A percentile compares a stretch with the other conserved stretches of the same genome.
Evolutionary conservation across 1,284 basidiomycete genomes (phyloP).

Genomic region (Trametes pubescens): DNA sequence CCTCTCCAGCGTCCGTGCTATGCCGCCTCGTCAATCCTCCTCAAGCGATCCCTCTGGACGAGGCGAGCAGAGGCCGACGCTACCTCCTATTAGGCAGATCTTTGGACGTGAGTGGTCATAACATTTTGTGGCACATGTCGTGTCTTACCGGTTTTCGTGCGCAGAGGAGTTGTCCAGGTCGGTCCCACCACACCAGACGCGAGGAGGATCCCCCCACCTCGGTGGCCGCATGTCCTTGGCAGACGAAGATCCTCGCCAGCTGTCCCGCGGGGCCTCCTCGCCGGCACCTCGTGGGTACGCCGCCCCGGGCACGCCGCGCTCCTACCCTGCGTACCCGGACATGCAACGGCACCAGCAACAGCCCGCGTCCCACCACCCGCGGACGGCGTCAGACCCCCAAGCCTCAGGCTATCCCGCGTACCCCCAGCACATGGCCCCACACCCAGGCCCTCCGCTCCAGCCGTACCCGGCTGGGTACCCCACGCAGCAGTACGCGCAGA

Average conservation of each 20-base stretch:
- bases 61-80: constrained; percentile 63
- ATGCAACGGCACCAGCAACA: constrained; percentile 17
- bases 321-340: constrained; percentile 35
- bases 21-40: constrained; percentile 49
- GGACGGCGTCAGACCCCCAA: constrained; percentile 31
- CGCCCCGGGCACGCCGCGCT: constrained; percentile 25
- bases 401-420: constrained; percentile 23
- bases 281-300: constrained; percentile 24
- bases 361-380: constrained; percentile 27
- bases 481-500: constrained; percentile 30
- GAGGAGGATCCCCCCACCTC: constrained; percentile 38
- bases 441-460: constrained; percentile 11
- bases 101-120: constrained; percentile 61
- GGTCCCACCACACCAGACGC: constrained; percentile 37
- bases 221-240: constrained; percentile 33
- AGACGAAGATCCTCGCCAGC: constrained; percentile 36
- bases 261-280: constrained; percentile 27
- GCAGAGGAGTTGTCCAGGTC: constrained; percentile 37
- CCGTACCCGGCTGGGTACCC: constrained; percentile 30
- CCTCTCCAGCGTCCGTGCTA: constrained; percentile 35
- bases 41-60: constrained; percentile 45
- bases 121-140: neutral
- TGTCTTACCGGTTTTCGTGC: neutral
- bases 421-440: constrained; percentile 20
- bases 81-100: constrained; percentile 78